Evolutionary conservation across 306 rosid species (phyloP), one percentile per base, ranked within the genome.

Genomic region (Dryas octopetala): DNA sequence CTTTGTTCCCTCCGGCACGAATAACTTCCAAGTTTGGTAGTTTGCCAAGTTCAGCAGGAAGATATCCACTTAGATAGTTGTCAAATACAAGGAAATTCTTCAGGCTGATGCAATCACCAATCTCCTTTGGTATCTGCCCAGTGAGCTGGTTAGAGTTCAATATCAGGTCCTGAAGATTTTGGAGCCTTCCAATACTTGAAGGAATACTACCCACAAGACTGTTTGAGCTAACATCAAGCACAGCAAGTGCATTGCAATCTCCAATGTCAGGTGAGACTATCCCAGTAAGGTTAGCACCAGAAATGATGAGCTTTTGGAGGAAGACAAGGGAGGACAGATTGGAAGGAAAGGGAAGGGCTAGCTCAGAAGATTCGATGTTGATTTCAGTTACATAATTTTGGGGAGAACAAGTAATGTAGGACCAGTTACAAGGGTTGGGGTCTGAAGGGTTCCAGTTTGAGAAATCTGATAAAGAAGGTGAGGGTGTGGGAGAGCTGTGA

Each of bases 1-100:
- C 96, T 48, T 79, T 91, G 79, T 93, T 93, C 15, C 98, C 98
- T 43, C 98, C 97, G 1, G 88, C 97, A 50, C 96, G 80, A 70
- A 91, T 66, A 57, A 78, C 85, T 76, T 86, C 89, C 53, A 93
- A 79, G 76, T 81, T 86, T 69, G 71, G 72, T 52, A 93, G 82
- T 9, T 78, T 88, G 1, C 96, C 96, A 0, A 93, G 54, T 62
- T 84, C 87, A 49, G 71, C 66, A 2, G 98, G 96, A 76, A 91
- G 69, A 41, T 43, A 64, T 26, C 93, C 96, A 65, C 78, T 82
- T 4, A 93, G 83, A 26, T 50, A 76, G 59, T 93, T 93, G 28
- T 93, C 98, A 28, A 85, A 91, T 4, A 93, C 52, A 77, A 80
- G 73, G 50, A 93, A 87, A 55, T 52, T 91, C 77, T 74, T 86